These are phyloP conservation scores for Phylloboletellus chloephorus DNA, from an alignment of 1,284 basidiomycete genomes.

Conservation along the genomic window DNA sequence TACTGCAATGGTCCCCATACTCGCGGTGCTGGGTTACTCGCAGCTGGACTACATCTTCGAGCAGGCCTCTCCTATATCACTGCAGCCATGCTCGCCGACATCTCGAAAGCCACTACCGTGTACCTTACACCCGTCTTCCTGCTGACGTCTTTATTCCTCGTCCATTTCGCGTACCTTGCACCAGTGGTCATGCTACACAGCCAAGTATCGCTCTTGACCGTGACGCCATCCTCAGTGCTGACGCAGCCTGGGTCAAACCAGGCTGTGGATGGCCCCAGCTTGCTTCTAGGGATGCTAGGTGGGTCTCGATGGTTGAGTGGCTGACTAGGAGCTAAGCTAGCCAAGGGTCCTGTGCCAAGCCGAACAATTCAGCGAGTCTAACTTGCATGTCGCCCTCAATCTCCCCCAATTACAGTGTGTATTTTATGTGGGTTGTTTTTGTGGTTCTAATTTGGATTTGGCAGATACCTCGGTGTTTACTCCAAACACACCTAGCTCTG, in stretches of 20 bases:
- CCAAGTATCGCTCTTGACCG: slow-evolving; percentile 58
- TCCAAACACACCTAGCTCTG: slow-evolving; percentile 46
- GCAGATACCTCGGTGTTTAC: slow-evolving; percentile 63
- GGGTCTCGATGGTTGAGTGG: slow-evolving; percentile 17
- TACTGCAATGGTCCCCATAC: slow-evolving; percentile 8
- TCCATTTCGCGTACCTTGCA: slow-evolving; percentile 60
- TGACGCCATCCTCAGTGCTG: slow-evolving; percentile 53
- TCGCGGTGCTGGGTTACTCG: slow-evolving; percentile 23
- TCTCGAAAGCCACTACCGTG: slow-evolving; percentile 64
- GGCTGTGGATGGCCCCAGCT: slow-evolving; percentile 62
- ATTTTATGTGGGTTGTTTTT: neutral
- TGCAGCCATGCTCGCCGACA: slow-evolving; percentile 45
- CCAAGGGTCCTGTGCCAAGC: slow-evolving; percentile 64
- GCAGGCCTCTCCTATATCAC: slow-evolving; percentile 16
- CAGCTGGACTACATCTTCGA: slow-evolving; percentile 14
- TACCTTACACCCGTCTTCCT: slow-evolving; percentile 66
- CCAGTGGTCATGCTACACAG: slow-evolving; percentile 56
- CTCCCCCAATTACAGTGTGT: slow-evolving; percentile 59
- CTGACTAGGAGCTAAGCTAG: slow-evolving; percentile 5
- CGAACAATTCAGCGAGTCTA: slow-evolving; percentile 43
- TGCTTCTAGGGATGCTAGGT: slow-evolving; percentile 66
- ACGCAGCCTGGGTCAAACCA: slow-evolving; percentile 38
- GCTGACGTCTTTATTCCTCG: slow-evolving; percentile 58
- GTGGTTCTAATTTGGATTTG: slow-evolving; percentile 2
- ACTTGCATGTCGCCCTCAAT: slow-evolving; percentile 54